Base-by-base conservation (phyloP, 2,329 filamentous ascomycete genomes). In the Diaporthe sp. region DNA sequence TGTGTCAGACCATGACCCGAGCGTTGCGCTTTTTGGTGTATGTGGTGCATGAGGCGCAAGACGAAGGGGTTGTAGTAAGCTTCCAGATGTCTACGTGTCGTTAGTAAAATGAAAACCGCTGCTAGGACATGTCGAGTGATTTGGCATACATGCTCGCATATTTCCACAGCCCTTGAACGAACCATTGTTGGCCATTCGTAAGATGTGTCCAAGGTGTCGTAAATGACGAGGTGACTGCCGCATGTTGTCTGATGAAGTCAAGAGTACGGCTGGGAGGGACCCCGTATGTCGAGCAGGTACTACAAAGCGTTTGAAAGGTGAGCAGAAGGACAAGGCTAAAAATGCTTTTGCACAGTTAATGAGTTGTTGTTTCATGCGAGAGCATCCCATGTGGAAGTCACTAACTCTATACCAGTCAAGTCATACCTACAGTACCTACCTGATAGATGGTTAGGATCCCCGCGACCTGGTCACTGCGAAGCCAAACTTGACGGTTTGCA, bases 1-100 rank as follows among this genome's bases (percentile, higher is more conserved):
- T 82, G 88, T 90, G 31, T 92, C 89, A 71, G 93, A 94, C 81
- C 93, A 94, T 81, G 93, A 95, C 80, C 93, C 93, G 0, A 92
- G 88, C 61, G 89, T 95, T 22, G 92, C 90, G 4, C 86, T 84
- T 82, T 84, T 94, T 75, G 87, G 93, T 81, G 82, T 94, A 5
- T 95, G 92, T 75, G 82, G 82, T 58, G 49, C 65, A 5, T 70
- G 49, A 70, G 0, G 12, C 3, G 22, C 28, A 31, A 7, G 15
- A 6, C 22, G 4, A 53, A 0, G 13, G 22, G 22, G 28, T 1
- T 12, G 34, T 28, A 12, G 15, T 53, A 15, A 13, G 22, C 47
- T 28, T 53, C 8, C 1, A 22, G 28, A 12, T 22, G 20, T 49
- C 17, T 47, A 47, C 2, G 15, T 20, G 31, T 39, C 31, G 4